Conservation (phyloP, 805 yeast species). For the Yarrowia divulgata region DNA sequence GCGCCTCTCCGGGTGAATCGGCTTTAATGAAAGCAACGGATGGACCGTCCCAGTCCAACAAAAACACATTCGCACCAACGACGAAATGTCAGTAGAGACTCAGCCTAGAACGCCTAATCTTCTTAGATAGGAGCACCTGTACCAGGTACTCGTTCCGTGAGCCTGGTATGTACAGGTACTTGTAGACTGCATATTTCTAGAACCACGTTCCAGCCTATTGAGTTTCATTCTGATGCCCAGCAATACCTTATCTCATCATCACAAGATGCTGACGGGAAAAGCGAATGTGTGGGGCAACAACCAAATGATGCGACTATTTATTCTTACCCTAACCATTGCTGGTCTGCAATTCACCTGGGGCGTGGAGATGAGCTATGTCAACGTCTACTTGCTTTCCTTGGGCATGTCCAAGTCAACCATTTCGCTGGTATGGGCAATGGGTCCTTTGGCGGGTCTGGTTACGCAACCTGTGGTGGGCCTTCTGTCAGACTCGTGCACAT, state of each 20-base stretch:
- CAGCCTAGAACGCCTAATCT: no score
- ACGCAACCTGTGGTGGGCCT: conserved; percentile 72
- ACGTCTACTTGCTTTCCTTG: conserved; percentile 63
- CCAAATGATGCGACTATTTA: conserved; percentile 3
- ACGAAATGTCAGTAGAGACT: no score
- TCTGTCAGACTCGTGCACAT: conserved; percentile 57
- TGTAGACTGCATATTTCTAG: no score
- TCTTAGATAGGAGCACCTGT: no score
- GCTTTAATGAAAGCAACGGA: no score
- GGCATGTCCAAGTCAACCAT: conserved; percentile 64
- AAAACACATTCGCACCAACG: no score
- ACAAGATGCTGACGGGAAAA: conserved; percentile 16
- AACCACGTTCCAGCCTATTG: neutral
- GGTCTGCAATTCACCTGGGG: conserved; percentile 74
- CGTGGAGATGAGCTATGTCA: conserved; percentile 69
- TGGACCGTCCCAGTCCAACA: no score
- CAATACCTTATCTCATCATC: neutral
- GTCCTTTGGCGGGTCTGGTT: conserved; percentile 68
- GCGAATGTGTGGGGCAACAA: conserved; percentile 22
- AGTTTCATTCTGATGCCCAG: neutral
- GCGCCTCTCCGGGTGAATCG: no score
- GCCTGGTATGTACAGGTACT: no score
- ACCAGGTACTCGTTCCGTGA: no score
- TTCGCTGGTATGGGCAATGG: conserved; percentile 73
- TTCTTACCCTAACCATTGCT: conserved; percentile 54